These are phyloP conservation scores for Nicotiana undulata DNA, from an alignment of 257 asterid genomes.

Conservation along the genomic window DNA sequence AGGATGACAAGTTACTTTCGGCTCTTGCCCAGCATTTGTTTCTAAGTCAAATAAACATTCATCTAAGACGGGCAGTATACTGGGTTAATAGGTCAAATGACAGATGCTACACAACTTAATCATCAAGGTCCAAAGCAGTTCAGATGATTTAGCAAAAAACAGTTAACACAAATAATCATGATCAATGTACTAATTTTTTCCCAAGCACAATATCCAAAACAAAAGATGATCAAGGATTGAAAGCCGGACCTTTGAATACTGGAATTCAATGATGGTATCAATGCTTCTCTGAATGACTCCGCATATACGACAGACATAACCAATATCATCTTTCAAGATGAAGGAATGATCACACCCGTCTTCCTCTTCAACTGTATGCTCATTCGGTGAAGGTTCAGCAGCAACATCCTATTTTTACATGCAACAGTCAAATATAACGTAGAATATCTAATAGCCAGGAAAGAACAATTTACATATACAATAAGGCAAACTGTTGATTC, in stretches of 20 bases:
- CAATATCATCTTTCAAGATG: conserved; percentile 85
- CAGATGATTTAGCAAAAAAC: not conserved
- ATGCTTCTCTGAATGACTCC: conserved; percentile 84
- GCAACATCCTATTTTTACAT: conserved; percentile 43
- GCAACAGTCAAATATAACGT: not conserved
- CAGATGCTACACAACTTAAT: not conserved
- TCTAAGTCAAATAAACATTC: not conserved
- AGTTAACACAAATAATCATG: conserved; percentile 1
- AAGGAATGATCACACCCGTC: conserved; percentile 85
- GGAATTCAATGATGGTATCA: conserved; percentile 79
- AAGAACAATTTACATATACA: not conserved
- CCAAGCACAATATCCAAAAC: conserved; percentile 8
- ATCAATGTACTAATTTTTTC: conserved; percentile 3
- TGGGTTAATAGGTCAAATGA: not conserved
- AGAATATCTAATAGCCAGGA: not conserved
- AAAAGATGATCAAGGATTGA: conserved; percentile 9
- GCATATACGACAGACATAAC: conserved; percentile 90
- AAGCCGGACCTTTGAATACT: conserved; percentile 67
- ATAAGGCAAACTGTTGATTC: not conserved
- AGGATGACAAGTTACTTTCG: not conserved
- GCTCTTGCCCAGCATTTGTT: not conserved
- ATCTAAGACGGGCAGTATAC: not conserved
- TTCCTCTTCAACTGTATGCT: conserved; percentile 34
- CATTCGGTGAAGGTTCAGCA: conserved; percentile 37
- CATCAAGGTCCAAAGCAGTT: conserved; percentile 1